Evolutionary conservation across 2,329 filamentous ascomycete genomes (phyloP).

Genomic region (Boeremia exigua): DNA sequence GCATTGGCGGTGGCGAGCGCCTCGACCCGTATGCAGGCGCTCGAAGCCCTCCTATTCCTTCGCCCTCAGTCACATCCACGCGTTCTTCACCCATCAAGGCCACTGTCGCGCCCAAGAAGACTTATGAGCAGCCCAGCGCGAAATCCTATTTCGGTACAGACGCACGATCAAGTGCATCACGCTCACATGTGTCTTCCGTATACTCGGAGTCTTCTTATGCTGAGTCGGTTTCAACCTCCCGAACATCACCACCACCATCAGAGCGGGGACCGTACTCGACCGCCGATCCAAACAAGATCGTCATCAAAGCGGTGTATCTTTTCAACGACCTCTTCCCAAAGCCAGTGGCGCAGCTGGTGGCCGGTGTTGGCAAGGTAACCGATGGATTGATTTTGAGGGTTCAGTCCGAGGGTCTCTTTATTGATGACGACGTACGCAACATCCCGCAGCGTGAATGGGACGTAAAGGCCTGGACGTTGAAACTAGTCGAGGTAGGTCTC

Average conservation of each 20-base stretch:
- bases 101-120: conserved; percentile 48
- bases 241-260: conserved; percentile 82
- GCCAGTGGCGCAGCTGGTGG: conserved; percentile 88
- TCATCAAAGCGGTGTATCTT: conserved; percentile 89
- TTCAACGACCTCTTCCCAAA: conserved; percentile 91
- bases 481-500: conserved; percentile 71
- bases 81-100: conserved; percentile 49
- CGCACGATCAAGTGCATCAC: conserved; percentile 29
- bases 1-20: conserved; percentile 67
- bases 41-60: conserved; percentile 61
- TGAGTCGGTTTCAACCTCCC: conserved; percentile 80
- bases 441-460: conserved; percentile 98
- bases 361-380: conserved; percentile 82
- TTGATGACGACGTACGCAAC: conserved; percentile 91
- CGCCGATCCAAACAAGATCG: conserved; percentile 92
- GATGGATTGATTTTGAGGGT: conserved; percentile 92
- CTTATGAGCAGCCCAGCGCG: conserved; percentile 58
- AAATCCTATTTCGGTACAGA: conserved; percentile 64
- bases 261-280: conserved; percentile 81
- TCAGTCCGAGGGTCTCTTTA: conserved; percentile 92
- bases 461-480: conserved; percentile 96
- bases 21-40: conserved; percentile 71
- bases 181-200: conserved; percentile 53
- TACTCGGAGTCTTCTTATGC: conserved; percentile 88
- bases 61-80: conserved; percentile 46